Conservation (phyloP, 371 early-diverging fungal species). For the Synchytrium microbalum region DNA sequence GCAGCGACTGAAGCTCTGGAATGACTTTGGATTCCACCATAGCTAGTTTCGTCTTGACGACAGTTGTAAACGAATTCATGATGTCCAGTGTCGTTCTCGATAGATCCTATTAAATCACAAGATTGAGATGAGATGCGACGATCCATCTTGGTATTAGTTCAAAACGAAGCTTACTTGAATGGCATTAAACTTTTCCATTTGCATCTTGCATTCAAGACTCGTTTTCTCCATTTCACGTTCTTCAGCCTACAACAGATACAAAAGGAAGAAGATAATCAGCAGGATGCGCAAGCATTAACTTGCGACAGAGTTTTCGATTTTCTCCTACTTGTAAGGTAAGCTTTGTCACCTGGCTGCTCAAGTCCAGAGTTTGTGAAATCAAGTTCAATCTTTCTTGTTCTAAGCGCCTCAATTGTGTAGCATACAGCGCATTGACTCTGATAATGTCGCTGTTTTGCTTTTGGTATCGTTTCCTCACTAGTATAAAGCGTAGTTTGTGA, state of each 20-base stretch:
- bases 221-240: not conserved
- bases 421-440: conserved; percentile 2
- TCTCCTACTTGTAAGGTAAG: not conserved
- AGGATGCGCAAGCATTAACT: too few relatives aligned
- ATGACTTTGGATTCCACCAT: not conserved
- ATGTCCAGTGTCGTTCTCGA: not conserved
- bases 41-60: not conserved
- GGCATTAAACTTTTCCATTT: not conserved
- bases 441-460: conserved; percentile 5
- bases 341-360: not conserved
- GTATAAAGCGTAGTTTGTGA: too few relatives aligned
- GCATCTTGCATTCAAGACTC: not conserved
- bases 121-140: too few relatives aligned
- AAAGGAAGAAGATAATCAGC: not conserved
- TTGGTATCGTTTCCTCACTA: not conserved
- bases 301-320: too few relatives aligned
- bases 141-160: too few relatives aligned
- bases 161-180: not conserved
- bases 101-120: not conserved
- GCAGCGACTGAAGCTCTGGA: not conserved
- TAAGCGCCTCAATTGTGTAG: not conserved
- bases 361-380: not conserved
- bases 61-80: not conserved
- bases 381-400: not conserved
- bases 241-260: not conserved